Percentiles rank a stretch among this genome's conserved stretches.
These are phyloP conservation scores for Austroboletus rostrupii DNA, from an alignment of 1,284 basidiomycete genomes.

Conservation along the genomic window DNA sequence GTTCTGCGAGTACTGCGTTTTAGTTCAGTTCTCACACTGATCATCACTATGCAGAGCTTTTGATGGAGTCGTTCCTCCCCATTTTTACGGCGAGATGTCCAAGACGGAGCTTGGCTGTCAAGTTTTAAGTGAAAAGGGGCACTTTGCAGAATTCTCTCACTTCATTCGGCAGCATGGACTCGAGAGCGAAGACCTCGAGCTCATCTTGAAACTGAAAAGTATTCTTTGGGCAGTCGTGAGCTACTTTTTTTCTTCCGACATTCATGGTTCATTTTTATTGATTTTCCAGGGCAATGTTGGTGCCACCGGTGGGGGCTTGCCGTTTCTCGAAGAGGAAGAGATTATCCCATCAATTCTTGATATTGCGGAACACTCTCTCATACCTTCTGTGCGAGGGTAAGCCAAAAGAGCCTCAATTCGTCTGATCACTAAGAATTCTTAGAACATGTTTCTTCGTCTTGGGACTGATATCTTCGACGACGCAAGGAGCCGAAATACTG, in stretches of 20 bases:
- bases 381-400: slow-evolving; percentile 92
- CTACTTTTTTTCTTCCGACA: slow-evolving; percentile 11
- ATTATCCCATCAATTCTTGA: slow-evolving; percentile 87
- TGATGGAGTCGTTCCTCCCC: slow-evolving; percentile 86
- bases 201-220: slow-evolving; percentile 90
- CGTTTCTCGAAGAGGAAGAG: slow-evolving; percentile 92
- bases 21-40: neutral
- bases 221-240: slow-evolving; percentile 94
- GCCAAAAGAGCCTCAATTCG: slow-evolving; percentile 23
- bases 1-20: slow-evolving; percentile 42
- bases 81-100: slow-evolving; percentile 97
- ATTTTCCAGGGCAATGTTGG: slow-evolving; percentile 84
- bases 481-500: slow-evolving; percentile 76
- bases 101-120: slow-evolving; percentile 94
- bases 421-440: slow-evolving; percentile 7
- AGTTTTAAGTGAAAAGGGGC: slow-evolving; percentile 84
- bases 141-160: slow-evolving; percentile 88
- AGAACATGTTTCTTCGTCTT: slow-evolving; percentile 97
- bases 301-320: slow-evolving; percentile 84
- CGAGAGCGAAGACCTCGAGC: slow-evolving; percentile 78
- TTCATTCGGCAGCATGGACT: slow-evolving; percentile 86
- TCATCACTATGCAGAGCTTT: slow-evolving; percentile 49
- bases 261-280: neutral
- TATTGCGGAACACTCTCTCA: slow-evolving; percentile 85
- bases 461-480: slow-evolving; percentile 75